Percentiles rank a stretch among this genome's conserved stretches.
Evolutionary conservation across 2,329 filamentous ascomycete genomes (phyloP).

Genomic region (Neoascochyta sp.): DNA sequence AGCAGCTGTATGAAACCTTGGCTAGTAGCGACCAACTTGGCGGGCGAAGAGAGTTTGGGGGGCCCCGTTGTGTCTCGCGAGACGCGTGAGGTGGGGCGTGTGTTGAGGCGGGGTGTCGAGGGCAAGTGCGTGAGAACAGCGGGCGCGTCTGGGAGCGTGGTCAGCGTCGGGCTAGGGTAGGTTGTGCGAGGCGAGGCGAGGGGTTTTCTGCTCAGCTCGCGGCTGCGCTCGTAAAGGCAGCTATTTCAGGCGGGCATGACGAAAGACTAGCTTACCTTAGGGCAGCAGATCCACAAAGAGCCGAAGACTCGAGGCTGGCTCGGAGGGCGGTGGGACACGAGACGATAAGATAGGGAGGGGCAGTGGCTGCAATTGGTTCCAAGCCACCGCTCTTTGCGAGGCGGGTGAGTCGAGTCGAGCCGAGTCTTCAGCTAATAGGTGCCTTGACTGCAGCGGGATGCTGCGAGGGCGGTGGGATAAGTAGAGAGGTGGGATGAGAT

Average conservation of each 20-base stretch:
- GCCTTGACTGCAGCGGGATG: too few relatives aligned
- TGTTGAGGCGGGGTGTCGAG: conserved; percentile 6
- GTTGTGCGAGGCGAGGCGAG: background rate
- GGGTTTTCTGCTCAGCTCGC: conserved; percentile 4
- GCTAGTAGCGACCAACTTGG: conserved; percentile 10
- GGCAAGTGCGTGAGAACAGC: conserved; percentile 7
- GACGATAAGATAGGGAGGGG: conserved; percentile 18
- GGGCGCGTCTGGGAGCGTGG: conserved; percentile 4
- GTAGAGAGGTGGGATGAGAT: too few relatives aligned
- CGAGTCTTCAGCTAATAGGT: too few relatives aligned
- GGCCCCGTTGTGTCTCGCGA: conserved; percentile 6
- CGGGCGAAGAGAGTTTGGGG: conserved; percentile 7
- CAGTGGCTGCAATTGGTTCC: conserved; percentile 27
- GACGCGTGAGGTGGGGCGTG: conserved; percentile 6
- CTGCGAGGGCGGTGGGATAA: too few relatives aligned
- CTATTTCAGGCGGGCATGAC: conserved; percentile 18
- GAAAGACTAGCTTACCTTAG: conserved; percentile 22
- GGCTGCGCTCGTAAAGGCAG: conserved; percentile 3
- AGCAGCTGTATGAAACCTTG: conserved; percentile 10
- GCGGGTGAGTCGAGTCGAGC: too few relatives aligned
- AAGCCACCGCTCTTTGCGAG: conserved; percentile 27
- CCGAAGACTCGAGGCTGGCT: conserved; percentile 2
- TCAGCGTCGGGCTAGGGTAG: conserved; percentile 6
- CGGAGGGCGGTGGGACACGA: conserved; percentile 1
- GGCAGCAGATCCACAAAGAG: conserved; percentile 9